Evolutionary conservation across 805 yeast genomes (phyloP).

Genomic region (Pichia nakasei): DNA sequence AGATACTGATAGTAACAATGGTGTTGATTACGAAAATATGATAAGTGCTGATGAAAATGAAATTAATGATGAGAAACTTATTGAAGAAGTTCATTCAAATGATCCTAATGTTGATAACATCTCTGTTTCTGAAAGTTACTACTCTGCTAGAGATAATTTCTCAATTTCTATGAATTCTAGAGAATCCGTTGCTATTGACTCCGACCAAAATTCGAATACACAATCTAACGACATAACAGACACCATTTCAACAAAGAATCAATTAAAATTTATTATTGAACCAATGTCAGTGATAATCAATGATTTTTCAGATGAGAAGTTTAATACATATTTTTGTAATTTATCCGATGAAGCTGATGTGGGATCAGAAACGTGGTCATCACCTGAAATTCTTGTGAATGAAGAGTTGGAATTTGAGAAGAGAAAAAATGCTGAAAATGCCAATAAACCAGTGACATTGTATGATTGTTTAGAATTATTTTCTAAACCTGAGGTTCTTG

Average conservation of each 20-base stretch:
- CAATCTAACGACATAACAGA: too few species aligned
- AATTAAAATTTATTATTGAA: neutral
- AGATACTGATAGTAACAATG: neutral
- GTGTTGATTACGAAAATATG: neutral
- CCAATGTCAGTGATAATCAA: constrained; percentile 31
- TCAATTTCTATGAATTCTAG: neutral
- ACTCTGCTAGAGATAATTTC: neutral
- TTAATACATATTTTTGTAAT: constrained; percentile 45
- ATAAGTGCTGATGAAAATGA: neutral
- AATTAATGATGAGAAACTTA: neutral
- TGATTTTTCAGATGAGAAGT: constrained; percentile 51
- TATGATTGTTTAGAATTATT: constrained; percentile 70
- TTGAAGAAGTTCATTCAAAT: too few species aligned
- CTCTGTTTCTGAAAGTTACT: neutral
- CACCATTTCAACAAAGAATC: too few species aligned
- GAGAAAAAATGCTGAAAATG: constrained; percentile 20
- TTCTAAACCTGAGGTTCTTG: constrained; percentile 73
- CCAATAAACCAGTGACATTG: constrained; percentile 41
- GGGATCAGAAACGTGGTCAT: constrained; percentile 48
- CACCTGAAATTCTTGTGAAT: constrained; percentile 41
- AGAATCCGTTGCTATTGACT: neutral
- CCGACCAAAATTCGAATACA: too few species aligned
- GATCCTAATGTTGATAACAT: neutral
- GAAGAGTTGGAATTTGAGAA: constrained; percentile 45
- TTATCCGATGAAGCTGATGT: constrained; percentile 28